Evolutionary conservation across 768 basidiomycete species (phyloP), one percentile per base, ranked within the genome.

Genomic region (Mycena alexandri): DNA sequence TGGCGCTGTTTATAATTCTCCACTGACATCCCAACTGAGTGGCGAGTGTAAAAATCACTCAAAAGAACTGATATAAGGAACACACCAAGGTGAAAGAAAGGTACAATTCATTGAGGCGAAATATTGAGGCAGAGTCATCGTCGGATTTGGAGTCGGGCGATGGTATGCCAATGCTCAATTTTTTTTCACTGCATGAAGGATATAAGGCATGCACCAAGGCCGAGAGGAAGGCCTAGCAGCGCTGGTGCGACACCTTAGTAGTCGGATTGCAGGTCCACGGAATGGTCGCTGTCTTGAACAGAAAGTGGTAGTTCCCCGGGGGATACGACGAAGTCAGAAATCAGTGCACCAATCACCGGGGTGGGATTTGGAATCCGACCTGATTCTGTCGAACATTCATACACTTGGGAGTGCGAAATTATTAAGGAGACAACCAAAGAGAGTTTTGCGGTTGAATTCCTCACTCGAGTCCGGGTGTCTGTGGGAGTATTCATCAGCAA

Each of bases 381-480:
- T 51, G 50, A 51, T 51, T 51, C 50, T 51, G 50, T 51, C 50
- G 50, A 51, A 51, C 50, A 51, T 51, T 51, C 50, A 51, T 51
- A 51, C 50, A 51, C 50, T 51, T 51, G 50, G 50, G 50, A 51
- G 50, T 51, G 50, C 50, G 50, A 29, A 51, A 51, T 51, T 51
- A 51, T 51, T 33, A 25, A 51, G 50, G 50, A 51, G 50, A 29
- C 50, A 51, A 51, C 24, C 50, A 51, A 51, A 51, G 50, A 51
- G 50, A 51, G 50, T 51, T 51, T 51, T 51, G 50, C 50, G 50
- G 50, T 51, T 51, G 50, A 51, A 29, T 51, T 51, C 50, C 50
- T 51, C 50, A 51, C 50, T 51, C 50, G 50, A 51, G 50, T 51
- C 50, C 24, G 50, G 50, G 50, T 51, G 50, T 51, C 50, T 51